These are phyloP conservation scores for Rostrohypoxylon terebratum DNA, from an alignment of 495 filamentous ascomycete genomes.

Conservation along the genomic window DNA sequence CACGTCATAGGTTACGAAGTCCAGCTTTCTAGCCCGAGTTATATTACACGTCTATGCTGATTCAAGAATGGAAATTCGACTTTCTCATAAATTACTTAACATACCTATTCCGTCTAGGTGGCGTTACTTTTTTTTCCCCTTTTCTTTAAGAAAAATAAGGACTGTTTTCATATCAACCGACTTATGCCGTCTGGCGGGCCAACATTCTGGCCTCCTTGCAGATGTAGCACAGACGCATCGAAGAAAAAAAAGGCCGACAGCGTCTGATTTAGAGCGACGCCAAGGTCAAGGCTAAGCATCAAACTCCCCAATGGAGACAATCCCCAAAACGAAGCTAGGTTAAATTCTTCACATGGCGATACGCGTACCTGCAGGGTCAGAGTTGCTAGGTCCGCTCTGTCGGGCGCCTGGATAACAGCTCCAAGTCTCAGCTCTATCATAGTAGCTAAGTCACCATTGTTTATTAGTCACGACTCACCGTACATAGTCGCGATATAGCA, in stretches of 20 bases:
- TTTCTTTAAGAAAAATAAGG: no score
- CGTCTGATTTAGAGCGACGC: conserved; percentile 17
- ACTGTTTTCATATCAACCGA: background rate
- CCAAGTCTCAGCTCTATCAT: background rate
- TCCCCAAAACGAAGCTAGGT: conserved; percentile 4
- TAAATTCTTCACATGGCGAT: conserved; percentile 14
- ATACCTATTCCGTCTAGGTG: background rate
- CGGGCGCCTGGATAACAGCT: background rate
- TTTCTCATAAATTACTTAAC: background rate
- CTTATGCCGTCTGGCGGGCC: conserved; percentile 1
- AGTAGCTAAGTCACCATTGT: conserved; percentile 7
- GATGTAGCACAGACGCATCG: background rate
- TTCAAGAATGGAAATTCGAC: conserved; percentile 10
- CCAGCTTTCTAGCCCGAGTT: conserved; percentile 13
- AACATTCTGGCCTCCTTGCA: background rate
- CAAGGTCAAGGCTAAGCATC: conserved; percentile 1
- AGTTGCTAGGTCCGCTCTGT: conserved; percentile 1
- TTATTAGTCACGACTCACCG: no score
- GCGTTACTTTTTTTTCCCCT: background rate
- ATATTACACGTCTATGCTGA: conserved; percentile 5
- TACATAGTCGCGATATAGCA: conserved; percentile 8
- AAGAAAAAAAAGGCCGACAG: conserved; percentile 4
- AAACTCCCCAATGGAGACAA: background rate
- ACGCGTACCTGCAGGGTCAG: conserved; percentile 16
- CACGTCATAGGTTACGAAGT: background rate